Evolutionary conservation across 345 rosid species (phyloP), one percentile per base, ranked within the genome.

Genomic region (Lepidium sativum): DNA sequence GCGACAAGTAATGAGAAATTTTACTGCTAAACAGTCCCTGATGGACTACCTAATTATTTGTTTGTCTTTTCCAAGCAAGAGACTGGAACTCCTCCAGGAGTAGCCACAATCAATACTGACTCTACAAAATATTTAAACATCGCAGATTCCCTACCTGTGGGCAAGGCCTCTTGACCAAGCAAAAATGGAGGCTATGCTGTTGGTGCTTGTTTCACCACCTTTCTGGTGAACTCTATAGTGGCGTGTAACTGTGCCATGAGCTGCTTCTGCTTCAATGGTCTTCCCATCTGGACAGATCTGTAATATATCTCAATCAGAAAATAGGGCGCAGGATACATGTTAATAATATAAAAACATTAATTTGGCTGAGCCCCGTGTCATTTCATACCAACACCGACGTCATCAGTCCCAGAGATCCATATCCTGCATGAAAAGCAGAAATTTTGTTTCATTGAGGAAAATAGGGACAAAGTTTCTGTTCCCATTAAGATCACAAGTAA

Each of bases 331-430:
- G 29, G 42, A 48, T 48, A 31, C n/a, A 43, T 38, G 34, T 9
- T 34, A 40, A 11, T 15, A 37, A 18, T 40, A 21, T 38, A 12
- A 47, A 75, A 51, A 45, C 25, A 38, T 43, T 17, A 44, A 23
- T 9, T 21, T 61, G n/a, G 60, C 33, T 32, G 56, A 14, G 17
- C 20, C 56, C 39, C 1, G 23, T 35, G 7, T 50, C 41, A 37
- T 47, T 54, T 65, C 72, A 42, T 82, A 89, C 98, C 96, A 92
- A 73, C 37, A 89, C 89, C 14, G 97, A 92, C 44, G 98, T 89
- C 98, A 92, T 92, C 85, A 92, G 69, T 47, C 98, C 98, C 64
- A 92, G 88, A 52, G 97, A 92, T 62, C 98, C 98, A 80, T 86
- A 92, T 51, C 98, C 98, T 86, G 79, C 63, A 78, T 1, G 14